Evolutionary conservation across 768 basidiomycete species (phyloP).

Genomic region (Suillus alpinus): DNA sequence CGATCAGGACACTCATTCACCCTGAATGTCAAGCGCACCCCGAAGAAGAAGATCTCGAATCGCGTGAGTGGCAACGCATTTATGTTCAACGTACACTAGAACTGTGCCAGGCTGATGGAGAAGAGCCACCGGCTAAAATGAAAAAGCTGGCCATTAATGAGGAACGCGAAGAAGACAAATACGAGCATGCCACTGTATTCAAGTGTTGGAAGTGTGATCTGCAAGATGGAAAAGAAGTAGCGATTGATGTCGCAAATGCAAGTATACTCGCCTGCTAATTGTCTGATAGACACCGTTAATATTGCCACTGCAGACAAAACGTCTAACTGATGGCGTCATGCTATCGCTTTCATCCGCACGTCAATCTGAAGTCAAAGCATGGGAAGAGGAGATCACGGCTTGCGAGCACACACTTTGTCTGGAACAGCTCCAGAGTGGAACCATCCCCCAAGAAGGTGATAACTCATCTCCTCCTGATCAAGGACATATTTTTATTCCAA

Average conservation of each 20-base stretch:
- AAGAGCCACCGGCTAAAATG: constrained; percentile 87
- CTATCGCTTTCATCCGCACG: constrained; percentile 83
- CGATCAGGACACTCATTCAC: constrained; percentile 75
- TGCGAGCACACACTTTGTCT: constrained; percentile 79
- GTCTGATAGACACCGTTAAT: not conserved
- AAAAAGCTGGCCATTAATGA: constrained; percentile 85
- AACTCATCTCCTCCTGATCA: not conserved
- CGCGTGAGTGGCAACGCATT: constrained; percentile 50
- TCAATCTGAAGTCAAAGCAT: constrained; percentile 92
- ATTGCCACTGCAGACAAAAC: constrained; percentile 40
- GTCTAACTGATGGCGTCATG: constrained; percentile 68
- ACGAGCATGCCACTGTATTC: constrained; percentile 60
- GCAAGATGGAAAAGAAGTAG: constrained; percentile 43
- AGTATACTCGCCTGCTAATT: not conserved
- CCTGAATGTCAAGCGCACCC: constrained; percentile 74
- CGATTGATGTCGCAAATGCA: constrained; percentile 36
- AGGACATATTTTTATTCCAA: not conserved
- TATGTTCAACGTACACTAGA: not conserved
- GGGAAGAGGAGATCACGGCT: constrained; percentile 90
- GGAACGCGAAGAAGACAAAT: constrained; percentile 88
- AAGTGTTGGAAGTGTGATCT: constrained; percentile 78
- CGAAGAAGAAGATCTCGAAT: constrained; percentile 53
- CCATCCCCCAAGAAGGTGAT: constrained; percentile 27
- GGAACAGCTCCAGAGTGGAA: constrained; percentile 37
- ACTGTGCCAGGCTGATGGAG: constrained; percentile 56